phyloP scores from a whole-genome alignment of 306 rosid genomes.

The Cucurbita maxima region DNA sequence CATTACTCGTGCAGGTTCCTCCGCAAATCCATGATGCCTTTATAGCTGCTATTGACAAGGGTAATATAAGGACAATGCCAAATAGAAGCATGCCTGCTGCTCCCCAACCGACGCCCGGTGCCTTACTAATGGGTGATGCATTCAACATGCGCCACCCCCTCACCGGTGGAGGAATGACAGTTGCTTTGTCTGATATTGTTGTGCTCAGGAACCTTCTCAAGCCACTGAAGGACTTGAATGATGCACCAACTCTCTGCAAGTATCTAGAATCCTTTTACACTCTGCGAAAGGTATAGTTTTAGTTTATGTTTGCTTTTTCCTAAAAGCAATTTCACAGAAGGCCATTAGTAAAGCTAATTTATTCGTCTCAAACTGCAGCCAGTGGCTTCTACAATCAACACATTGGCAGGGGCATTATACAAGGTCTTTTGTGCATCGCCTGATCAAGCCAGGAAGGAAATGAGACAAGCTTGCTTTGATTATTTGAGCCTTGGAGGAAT shows the following conservation, averaged over 20 bases:
- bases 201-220: conserved; percentile 74
- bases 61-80: conserved; percentile 85
- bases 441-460: conserved; percentile 85
- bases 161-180: conserved; percentile 97
- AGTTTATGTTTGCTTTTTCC: background rate
- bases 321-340: background rate
- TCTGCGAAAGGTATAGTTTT: conserved; percentile 48
- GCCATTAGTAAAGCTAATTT: background rate
- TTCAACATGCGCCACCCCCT: conserved; percentile 98
- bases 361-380: conserved; percentile 37
- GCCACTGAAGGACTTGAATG: conserved; percentile 56
- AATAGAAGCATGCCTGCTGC: conserved; percentile 97
- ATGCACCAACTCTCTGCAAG: conserved; percentile 62
- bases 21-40: conserved; percentile 57
- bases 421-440: conserved; percentile 89
- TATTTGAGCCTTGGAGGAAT: conserved; percentile 83
- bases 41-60: conserved; percentile 68
- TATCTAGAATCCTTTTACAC: conserved; percentile 85
- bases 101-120: conserved; percentile 89
- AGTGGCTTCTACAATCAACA: conserved; percentile 84
- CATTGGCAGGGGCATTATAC: conserved; percentile 88
- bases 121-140: conserved; percentile 91
- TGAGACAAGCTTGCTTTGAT: conserved; percentile 98
- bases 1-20: conserved; percentile 42
- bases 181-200: conserved; percentile 78